Percentiles rank a stretch among this genome's conserved stretches.
phyloP scores from a whole-genome alignment of 306 rosid species.

The Cucumis cinereus region DNA sequence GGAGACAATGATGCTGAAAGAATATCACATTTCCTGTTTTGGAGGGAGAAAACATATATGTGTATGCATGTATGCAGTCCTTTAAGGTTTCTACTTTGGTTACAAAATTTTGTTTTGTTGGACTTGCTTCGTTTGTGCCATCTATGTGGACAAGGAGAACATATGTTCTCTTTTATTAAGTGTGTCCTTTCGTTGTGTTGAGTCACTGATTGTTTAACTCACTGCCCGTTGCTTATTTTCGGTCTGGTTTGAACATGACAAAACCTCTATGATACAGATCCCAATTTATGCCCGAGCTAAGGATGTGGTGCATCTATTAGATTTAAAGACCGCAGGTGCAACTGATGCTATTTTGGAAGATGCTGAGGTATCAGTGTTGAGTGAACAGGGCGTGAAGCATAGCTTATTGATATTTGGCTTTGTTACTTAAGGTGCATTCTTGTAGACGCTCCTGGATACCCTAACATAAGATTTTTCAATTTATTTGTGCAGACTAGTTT shows the following conservation, averaged over 20 bases:
- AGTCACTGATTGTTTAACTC: not conserved
- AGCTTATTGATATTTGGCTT: not conserved
- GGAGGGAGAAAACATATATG: not conserved
- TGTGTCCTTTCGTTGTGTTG: not conserved
- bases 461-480: constrained; percentile 9
- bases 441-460: not conserved
- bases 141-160: not conserved
- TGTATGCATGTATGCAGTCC: not conserved
- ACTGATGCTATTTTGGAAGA: constrained; percentile 86
- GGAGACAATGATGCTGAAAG: not conserved
- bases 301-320: constrained; percentile 80
- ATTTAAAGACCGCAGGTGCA: constrained; percentile 81
- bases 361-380: constrained; percentile 51
- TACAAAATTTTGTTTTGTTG: not conserved
- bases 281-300: constrained; percentile 89
- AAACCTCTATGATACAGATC: constrained; percentile 38
- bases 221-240: not conserved
- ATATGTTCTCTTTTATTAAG: not conserved
- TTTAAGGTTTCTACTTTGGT: not conserved
- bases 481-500: constrained; percentile 72
- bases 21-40: not conserved
- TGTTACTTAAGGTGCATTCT: not conserved
- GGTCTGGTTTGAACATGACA: not conserved
- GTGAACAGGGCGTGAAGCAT: not conserved
- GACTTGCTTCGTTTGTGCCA: not conserved